Base-by-base conservation (phyloP, 345 rosid species). In the Bruguiera sexangula region DNA sequence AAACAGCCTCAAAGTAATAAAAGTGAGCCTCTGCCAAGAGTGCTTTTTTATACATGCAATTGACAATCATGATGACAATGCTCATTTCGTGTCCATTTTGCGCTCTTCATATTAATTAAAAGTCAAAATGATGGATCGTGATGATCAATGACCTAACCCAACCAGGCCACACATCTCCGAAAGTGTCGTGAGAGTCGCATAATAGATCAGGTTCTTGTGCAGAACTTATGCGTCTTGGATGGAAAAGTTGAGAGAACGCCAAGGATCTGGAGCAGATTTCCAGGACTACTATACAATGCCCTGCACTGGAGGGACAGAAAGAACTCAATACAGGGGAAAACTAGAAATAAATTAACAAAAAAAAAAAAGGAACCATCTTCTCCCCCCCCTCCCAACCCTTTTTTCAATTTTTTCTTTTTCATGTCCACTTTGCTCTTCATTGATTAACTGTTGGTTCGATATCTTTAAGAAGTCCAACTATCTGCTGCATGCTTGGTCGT, bases 401-500 rank as follows among this genome's bases (percentile, higher is more conserved):
- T 3, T 3, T 13, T 13, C 15, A 36, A 7, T 43, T 11, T 43
- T 43, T 43, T 13, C 5, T 1, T 43, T 43, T 43, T 11, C 50
- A 13, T 43, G 19, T 52, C 31, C 64, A 72, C 62, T 72, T 32
- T 67, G 69, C 37, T 71, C 53, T 65, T 82, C 85, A 81, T 65
- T 77, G 82, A 60, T 74, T 69, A 73, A 69, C 52, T 60, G 77
- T 70, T 3, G 96, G 89, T 79, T 94, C 93, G 19, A 91, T 87
- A 52, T 94, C 98, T 80, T 94, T 94, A 69, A 94, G 96, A 72
- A 94, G 91, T 63, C 98, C 97, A 46, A 94, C 97, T 57, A 94
- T 84, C 79, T 94, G 98, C 63, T 94, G 97, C 90, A 89, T 94
- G 80, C 89, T 94, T 19, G 98, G 98, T 54, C 97, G 87, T 81